Evolutionary conservation across 805 yeast species (phyloP).

Genomic region (Wickerhamomyces pijperi): DNA sequence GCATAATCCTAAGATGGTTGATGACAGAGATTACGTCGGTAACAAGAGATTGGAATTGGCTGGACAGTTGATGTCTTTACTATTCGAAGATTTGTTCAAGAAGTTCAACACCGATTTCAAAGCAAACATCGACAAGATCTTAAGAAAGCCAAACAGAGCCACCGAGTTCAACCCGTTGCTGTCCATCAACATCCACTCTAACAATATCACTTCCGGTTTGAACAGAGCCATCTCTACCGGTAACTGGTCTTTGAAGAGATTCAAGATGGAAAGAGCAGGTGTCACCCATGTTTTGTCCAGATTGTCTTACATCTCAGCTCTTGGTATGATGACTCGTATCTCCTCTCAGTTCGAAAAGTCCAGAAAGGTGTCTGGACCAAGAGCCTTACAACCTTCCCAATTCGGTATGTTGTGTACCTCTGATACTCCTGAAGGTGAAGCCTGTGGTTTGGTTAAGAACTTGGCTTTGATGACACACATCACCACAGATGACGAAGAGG

Average conservation of each 20-base stretch:
- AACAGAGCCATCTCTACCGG: constrained; percentile 97
- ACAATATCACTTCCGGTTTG: constrained; percentile 86
- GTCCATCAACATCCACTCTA: constrained; percentile 82
- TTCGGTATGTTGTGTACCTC: constrained; percentile 98
- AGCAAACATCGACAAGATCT: constrained; percentile 84
- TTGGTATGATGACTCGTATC: constrained; percentile 99
- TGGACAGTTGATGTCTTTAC: constrained; percentile 88
- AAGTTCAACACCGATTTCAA: constrained; percentile 93
- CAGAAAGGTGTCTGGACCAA: constrained; percentile 95
- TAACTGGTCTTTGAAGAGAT: constrained; percentile 96
- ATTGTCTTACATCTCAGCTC: constrained; percentile 83
- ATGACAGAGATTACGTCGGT: constrained; percentile 97
- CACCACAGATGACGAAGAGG: constrained; percentile 96
- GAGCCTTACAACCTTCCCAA: constrained; percentile 98
- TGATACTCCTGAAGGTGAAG: constrained; percentile 99
- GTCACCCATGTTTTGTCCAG: constrained; percentile 94
- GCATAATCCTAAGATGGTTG: constrained; percentile 91
- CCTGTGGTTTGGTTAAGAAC: constrained; percentile 96
- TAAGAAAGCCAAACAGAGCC: constrained; percentile 89
- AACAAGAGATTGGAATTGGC: constrained; percentile 94
- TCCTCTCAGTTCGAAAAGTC: constrained; percentile 98
- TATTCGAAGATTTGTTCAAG: constrained; percentile 94
- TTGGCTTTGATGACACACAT: constrained; percentile 97
- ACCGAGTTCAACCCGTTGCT: constrained; percentile 90
- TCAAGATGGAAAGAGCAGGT: constrained; percentile 99